Evolutionary conservation across 305 asterid species (phyloP).

Genomic region (Solanum hybrid): DNA sequence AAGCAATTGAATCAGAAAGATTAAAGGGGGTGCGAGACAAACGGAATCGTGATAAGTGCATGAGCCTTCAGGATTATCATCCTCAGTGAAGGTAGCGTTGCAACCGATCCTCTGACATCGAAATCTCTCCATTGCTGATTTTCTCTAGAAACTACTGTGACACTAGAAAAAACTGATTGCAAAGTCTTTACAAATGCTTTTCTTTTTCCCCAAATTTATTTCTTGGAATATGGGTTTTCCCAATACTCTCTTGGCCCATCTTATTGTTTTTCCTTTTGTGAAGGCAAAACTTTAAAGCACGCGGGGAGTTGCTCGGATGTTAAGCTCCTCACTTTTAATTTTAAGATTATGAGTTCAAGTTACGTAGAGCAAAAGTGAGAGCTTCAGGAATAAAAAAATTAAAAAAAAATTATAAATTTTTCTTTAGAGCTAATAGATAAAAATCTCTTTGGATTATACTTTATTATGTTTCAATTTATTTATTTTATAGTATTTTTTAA

Average conservation of each 20-base stretch:
- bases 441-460: neutral
- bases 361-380: neutral
- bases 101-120: constrained; percentile 93
- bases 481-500: neutral
- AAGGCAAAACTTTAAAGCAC: neutral
- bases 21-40: constrained; percentile 17
- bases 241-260: neutral
- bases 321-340: rapidly evolving
- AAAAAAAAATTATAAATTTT: too few relatives aligned
- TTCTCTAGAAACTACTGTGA: neutral
- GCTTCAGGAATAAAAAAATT: neutral
- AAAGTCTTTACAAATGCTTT: neutral
- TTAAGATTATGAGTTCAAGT: too few relatives aligned
- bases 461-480: neutral
- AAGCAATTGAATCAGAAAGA: neutral
- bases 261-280: neutral
- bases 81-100: constrained; percentile 63
- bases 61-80: constrained; percentile 61
- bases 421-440: neutral
- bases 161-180: neutral
- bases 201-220: neutral
- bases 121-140: constrained; percentile 50
- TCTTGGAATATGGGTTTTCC: neutral
- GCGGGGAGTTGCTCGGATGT: rapidly evolving
- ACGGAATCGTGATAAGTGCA: constrained; percentile 76